Evolutionary conservation across 306 rosid species (phyloP).

Genomic region (Vigna angularis): DNA sequence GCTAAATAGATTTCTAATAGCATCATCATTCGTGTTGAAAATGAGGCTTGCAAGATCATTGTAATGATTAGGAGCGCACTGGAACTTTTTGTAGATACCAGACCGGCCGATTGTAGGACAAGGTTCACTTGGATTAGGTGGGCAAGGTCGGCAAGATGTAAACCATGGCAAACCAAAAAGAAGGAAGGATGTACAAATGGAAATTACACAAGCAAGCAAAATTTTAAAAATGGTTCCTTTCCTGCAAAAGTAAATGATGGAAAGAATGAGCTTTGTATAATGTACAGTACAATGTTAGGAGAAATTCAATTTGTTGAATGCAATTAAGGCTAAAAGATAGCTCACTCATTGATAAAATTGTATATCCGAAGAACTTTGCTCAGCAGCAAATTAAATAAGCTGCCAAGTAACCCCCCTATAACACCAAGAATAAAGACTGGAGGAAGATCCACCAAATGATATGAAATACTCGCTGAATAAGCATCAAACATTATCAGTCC

Average conservation of each 20-base stretch:
- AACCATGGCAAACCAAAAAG: slow-evolving; percentile 95
- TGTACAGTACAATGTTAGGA: slow-evolving; percentile 12
- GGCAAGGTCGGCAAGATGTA: slow-evolving; percentile 85
- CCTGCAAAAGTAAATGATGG: slow-evolving; percentile 58
- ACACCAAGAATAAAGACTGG: slow-evolving; percentile 74
- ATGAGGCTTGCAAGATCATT: slow-evolving; percentile 98
- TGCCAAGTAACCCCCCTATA: slow-evolving; percentile 88
- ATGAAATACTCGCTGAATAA: slow-evolving; percentile 71
- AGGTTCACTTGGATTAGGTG: slow-evolving; percentile 69
- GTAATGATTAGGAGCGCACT: slow-evolving; percentile 74
- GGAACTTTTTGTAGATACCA: slow-evolving; percentile 97
- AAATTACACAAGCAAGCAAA: slow-evolving; percentile 71
- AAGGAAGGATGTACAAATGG: slow-evolving; percentile 84
- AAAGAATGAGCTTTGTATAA: slow-evolving; percentile 43
- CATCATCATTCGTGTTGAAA: slow-evolving; percentile 95
- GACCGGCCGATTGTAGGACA: slow-evolving; percentile 98
- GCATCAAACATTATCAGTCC: slow-evolving; percentile 94
- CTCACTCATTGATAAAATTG: slow-evolving; percentile 82
- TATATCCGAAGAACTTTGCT: slow-evolving; percentile 78
- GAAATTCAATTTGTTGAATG: slow-evolving; percentile 19
- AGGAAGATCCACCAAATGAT: slow-evolving; percentile 83
- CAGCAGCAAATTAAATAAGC: slow-evolving; percentile 75
- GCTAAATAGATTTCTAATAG: slow-evolving; percentile 90
- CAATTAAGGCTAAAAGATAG: slow-evolving; percentile 27
- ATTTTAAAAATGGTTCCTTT: slow-evolving; percentile 73